Conservation (phyloP, 31 red algal species). For the Bonnemaisonia californica region DNA sequence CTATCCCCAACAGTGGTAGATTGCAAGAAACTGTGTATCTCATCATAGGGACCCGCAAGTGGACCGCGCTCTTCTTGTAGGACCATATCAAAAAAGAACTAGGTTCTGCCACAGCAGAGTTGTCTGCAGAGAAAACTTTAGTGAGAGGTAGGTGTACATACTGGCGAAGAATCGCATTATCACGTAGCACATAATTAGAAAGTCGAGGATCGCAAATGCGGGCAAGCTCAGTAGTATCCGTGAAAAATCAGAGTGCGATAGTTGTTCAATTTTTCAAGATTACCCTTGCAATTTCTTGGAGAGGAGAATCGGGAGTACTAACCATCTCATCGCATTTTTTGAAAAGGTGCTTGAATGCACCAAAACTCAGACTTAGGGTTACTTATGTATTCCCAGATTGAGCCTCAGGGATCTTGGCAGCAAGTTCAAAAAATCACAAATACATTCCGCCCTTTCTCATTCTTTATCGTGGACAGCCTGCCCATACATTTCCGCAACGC, state of each 20-base stretch:
- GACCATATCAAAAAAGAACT: too few species aligned
- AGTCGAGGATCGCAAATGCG: too few species aligned
- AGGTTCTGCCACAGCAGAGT: too few species aligned
- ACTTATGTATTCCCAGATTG: background rate
- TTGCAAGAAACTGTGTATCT: background rate
- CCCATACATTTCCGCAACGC: background rate
- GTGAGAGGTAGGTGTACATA: too few species aligned
- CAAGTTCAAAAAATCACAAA: background rate
- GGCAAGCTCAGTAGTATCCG: too few species aligned
- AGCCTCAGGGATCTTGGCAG: background rate
- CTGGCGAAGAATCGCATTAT: too few species aligned
- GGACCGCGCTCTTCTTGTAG: background rate
- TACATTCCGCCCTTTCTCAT: background rate
- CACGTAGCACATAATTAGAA: too few species aligned
- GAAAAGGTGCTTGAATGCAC: background rate
- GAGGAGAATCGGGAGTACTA: too few species aligned
- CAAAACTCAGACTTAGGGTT: background rate
- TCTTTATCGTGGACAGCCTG: background rate
- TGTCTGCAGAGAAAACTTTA: too few species aligned
- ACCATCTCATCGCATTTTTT: background rate
- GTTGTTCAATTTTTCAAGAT: too few species aligned
- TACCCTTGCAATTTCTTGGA: too few species aligned
- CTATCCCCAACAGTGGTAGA: background rate
- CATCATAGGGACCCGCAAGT: background rate
- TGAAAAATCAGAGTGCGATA: too few species aligned